A percentile compares a stretch with the other conserved stretches of the same genome.
phyloP scores from a whole-genome alignment of 2,329 filamentous ascomycete genomes.

The Penicillium rolfsii region DNA sequence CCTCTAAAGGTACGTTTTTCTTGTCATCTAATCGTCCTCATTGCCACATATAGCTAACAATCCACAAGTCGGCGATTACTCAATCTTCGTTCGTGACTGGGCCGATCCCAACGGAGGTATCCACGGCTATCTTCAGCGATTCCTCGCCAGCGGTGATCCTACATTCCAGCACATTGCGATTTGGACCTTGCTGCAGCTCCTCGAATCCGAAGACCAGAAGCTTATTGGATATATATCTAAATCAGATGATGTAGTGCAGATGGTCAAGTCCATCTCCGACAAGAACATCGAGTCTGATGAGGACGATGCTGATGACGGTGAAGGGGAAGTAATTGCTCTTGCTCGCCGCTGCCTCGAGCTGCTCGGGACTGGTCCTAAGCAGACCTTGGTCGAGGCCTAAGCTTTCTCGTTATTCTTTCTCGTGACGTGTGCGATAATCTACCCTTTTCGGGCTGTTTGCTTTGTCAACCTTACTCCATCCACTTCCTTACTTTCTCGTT shows the following conservation, averaged over 20 bases:
- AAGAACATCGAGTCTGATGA: slow-evolving; percentile 85
- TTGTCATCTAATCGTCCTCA: neutral
- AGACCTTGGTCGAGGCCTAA: slow-evolving; percentile 76
- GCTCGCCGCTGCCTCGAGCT: slow-evolving; percentile 89
- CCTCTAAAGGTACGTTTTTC: slow-evolving; percentile 78
- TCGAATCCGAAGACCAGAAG: slow-evolving; percentile 90
- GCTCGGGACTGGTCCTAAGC: slow-evolving; percentile 75
- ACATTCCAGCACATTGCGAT: slow-evolving; percentile 99
- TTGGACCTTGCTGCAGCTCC: slow-evolving; percentile 92
- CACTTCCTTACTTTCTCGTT: slow-evolving; percentile 23
- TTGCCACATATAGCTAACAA: slow-evolving; percentile 24
- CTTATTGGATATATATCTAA: slow-evolving; percentile 87
- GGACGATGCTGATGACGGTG: slow-evolving; percentile 84
- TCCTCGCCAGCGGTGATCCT: slow-evolving; percentile 89
- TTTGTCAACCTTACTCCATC: slow-evolving; percentile 13
- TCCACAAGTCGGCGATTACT: slow-evolving; percentile 83
- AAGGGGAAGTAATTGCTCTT: slow-evolving; percentile 88
- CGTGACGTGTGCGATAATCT: slow-evolving; percentile 14
- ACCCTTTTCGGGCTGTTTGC: slow-evolving; percentile 23
- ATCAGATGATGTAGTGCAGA: slow-evolving; percentile 86
- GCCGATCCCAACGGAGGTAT: slow-evolving; percentile 89
- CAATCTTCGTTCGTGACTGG: slow-evolving; percentile 95
- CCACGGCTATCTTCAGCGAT: slow-evolving; percentile 90
- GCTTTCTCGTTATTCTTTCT: slow-evolving; percentile 7
- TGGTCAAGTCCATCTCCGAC: slow-evolving; percentile 89